Percentiles rank a stretch among this genome's conserved stretches.
Conservation (phyloP, 768 basidiomycete species). For the Dioszegia aurantiaca region DNA sequence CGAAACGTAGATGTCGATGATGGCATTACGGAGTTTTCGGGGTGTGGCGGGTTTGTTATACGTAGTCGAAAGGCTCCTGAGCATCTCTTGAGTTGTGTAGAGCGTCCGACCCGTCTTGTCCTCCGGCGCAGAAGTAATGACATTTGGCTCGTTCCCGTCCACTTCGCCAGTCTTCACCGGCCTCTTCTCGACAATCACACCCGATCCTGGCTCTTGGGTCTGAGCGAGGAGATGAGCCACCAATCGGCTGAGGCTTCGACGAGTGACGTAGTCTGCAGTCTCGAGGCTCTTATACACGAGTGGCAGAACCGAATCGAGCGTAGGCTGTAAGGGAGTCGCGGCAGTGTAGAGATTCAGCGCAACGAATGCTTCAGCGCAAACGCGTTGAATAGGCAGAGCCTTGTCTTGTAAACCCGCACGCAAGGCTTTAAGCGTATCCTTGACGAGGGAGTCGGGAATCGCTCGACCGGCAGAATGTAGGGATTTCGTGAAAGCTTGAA, state of each 20-base stretch:
- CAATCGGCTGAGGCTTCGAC: constrained; percentile 74
- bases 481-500: constrained; percentile 73
- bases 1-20: constrained; percentile 83
- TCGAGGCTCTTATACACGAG: constrained; percentile 74
- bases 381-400: constrained; percentile 78
- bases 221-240: constrained; percentile 78
- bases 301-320: constrained; percentile 72
- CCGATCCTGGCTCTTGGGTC: constrained; percentile 70
- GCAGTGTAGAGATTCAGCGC: constrained; percentile 62
- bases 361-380: constrained; percentile 66
- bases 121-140: constrained; percentile 55
- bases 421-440: constrained; percentile 82
- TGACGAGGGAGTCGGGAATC: constrained; percentile 70
- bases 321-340: constrained; percentile 61
- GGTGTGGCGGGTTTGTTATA: constrained; percentile 72
- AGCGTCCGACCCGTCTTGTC: constrained; percentile 67
- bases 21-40: constrained; percentile 72
- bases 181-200: constrained; percentile 55
- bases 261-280: constrained; percentile 74
- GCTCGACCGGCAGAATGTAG: constrained; percentile 77
- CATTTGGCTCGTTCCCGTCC: constrained; percentile 61
- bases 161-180: constrained; percentile 55
- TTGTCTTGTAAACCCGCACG: constrained; percentile 73
- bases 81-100: constrained; percentile 73
- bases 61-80: constrained; percentile 69